Evolutionary conservation across 139 green algal genomes (phyloP).

Genomic region (Edaphochlamys debaryana): DNA sequence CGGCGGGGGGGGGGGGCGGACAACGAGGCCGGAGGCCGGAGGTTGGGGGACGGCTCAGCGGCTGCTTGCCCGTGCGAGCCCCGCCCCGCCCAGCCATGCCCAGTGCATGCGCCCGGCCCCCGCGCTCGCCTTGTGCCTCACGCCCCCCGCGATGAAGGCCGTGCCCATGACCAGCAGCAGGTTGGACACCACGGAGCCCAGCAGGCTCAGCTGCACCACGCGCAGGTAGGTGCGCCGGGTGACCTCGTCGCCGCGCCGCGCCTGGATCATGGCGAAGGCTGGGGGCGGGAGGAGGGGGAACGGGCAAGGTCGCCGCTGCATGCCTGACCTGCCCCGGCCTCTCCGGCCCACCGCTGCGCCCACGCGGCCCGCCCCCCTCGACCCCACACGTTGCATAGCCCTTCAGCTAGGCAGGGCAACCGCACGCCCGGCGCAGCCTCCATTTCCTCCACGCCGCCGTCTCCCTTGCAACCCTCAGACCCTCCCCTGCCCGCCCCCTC

Average conservation of each 20-base stretch:
- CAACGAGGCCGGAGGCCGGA: no score
- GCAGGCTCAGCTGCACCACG: constrained; percentile 85
- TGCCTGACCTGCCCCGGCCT: no score
- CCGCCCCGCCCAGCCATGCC: no score
- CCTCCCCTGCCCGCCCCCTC: no score
- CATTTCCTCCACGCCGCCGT: not conserved
- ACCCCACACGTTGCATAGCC: no score
- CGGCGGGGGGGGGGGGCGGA: no score
- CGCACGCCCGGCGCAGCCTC: no score
- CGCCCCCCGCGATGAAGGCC: constrained; percentile 82
- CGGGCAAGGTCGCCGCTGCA: no score
- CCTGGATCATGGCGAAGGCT: constrained; percentile 52
- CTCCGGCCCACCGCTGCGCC: no score
- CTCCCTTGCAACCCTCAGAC: not conserved
- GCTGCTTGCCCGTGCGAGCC: not conserved
- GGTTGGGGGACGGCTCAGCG: not conserved
- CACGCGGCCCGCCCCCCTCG: no score
- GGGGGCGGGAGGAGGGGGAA: not conserved
- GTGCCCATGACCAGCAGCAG: constrained; percentile 85
- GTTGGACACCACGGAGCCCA: constrained; percentile 84
- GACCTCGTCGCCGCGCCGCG: not conserved
- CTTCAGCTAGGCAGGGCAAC: no score
- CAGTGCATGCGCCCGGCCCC: no score
- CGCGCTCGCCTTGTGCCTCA: constrained; percentile 38
- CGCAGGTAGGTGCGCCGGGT: constrained; percentile 53